A percentile compares a stretch with the other conserved stretches of the same genome.
phyloP scores from a whole-genome alignment of 805 yeast genomes.

The Helenozyma rhizophorensis region DNA sequence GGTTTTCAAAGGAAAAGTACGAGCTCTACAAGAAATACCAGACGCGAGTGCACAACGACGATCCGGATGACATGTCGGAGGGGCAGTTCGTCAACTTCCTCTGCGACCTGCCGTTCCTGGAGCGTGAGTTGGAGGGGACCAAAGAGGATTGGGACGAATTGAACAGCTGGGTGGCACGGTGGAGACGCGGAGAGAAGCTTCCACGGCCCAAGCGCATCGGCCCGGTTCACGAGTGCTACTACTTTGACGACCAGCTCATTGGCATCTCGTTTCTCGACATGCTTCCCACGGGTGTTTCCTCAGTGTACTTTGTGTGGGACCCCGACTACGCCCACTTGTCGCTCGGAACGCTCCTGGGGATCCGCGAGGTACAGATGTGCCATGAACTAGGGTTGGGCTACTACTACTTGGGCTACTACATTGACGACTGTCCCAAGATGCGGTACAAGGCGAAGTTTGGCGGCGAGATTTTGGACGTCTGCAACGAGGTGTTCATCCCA shows the following conservation, averaged over 20 bases:
- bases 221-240: slow-evolving; percentile 77
- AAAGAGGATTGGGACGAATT: slow-evolving; percentile 35
- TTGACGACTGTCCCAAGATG: slow-evolving; percentile 80
- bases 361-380: slow-evolving; percentile 62
- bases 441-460: slow-evolving; percentile 74
- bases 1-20: slow-evolving; percentile 55
- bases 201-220: slow-evolving; percentile 36
- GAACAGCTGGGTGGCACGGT: slow-evolving; percentile 36
- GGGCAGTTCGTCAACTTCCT: slow-evolving; percentile 59
- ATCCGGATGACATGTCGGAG: slow-evolving; percentile 39
- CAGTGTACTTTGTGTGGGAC: slow-evolving; percentile 87
- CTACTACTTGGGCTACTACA: slow-evolving; percentile 78
- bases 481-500: slow-evolving; percentile 41
- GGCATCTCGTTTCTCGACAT: slow-evolving; percentile 78
- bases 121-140: slow-evolving; percentile 20
- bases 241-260: slow-evolving; percentile 54
- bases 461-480: slow-evolving; percentile 62
- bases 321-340: slow-evolving; percentile 68
- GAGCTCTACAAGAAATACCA: slow-evolving; percentile 67
- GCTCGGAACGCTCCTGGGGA: slow-evolving; percentile 73
- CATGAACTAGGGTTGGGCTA: slow-evolving; percentile 42
- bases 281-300: slow-evolving; percentile 70
- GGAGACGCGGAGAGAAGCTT: slow-evolving; percentile 14
- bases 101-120: slow-evolving; percentile 61
- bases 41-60: slow-evolving; percentile 61